Evolutionary conservation across 805 yeast genomes (phyloP).

Genomic region (Saccharomycopsis lassenensis): DNA sequence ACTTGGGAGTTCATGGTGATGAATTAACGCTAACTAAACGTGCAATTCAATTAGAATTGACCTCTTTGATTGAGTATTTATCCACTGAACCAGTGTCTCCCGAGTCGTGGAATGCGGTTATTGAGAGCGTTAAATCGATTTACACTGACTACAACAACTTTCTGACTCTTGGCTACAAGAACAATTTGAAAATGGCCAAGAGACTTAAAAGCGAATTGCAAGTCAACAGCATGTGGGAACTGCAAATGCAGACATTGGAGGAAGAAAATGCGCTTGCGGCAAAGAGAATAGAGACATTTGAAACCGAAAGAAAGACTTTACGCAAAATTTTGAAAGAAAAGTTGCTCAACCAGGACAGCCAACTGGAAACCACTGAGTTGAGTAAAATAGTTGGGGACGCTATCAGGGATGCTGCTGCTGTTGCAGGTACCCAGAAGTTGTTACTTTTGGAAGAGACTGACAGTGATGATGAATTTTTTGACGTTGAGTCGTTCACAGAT

Average conservation of each 20-base stretch:
- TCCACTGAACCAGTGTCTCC: no score
- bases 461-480: conserved; percentile 65
- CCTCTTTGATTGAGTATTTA: no score
- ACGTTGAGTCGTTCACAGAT: conserved; percentile 47
- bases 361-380: no score
- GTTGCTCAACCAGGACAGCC: conserved; percentile 11
- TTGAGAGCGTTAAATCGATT: no score
- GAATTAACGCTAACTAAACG: no score
- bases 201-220: conserved; percentile 56
- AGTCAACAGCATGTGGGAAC: conserved; percentile 68
- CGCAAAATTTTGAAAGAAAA: conserved; percentile 36
- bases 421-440: no score
- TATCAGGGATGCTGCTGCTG: no score
- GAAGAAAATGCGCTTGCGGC: conserved; percentile 57
- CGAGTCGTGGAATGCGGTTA: no score
- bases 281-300: conserved; percentile 47
- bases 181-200: conserved; percentile 22
- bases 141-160: conserved; percentile 14
- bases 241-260: conserved; percentile 61
- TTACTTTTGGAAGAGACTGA: conserved; percentile 40
- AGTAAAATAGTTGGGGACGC: no score
- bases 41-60: no score
- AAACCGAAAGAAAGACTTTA: conserved; percentile 50
- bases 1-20: conserved; percentile 32
- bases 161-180: conserved; percentile 10